Conservation (phyloP, 1,284 basidiomycete genomes). For the Trametes sp. region DNA sequence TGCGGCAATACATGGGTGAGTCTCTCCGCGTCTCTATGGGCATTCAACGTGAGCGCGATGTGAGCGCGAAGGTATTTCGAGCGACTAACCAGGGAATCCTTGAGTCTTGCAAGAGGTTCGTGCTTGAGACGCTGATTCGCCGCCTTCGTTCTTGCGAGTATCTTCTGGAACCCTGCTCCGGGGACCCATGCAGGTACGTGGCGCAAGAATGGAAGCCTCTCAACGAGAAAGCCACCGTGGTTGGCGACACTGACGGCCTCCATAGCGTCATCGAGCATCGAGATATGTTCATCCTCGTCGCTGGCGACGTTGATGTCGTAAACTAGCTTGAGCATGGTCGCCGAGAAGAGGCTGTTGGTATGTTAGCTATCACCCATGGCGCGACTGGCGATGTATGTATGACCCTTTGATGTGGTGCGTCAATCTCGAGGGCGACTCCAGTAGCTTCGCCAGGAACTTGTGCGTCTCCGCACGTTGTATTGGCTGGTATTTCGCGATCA, state of each 20-base stretch:
- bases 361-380: background rate
- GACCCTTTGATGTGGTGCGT: slow-evolving; percentile 9
- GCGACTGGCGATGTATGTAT: background rate
- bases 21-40: background rate
- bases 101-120: background rate
- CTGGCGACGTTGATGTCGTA: slow-evolving; percentile 23
- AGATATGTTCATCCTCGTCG: slow-evolving; percentile 21
- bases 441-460: slow-evolving; percentile 22
- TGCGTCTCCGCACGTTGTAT: slow-evolving; percentile 21
- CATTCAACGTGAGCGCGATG: background rate
- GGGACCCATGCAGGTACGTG: slow-evolving; percentile 26
- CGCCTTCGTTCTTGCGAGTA: slow-evolving; percentile 1
- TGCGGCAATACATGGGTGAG: background rate
- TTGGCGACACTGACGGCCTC: background rate
- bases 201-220: slow-evolving; percentile 20
- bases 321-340: slow-evolving; percentile 10
- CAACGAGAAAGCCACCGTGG: slow-evolving; percentile 16
- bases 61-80: background rate
- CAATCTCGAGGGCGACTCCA: background rate
- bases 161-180: slow-evolving; percentile 16
- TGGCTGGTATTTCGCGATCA: slow-evolving; percentile 2
- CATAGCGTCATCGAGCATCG: slow-evolving; percentile 18
- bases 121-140: slow-evolving; percentile 5
- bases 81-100: slow-evolving; percentile 1
- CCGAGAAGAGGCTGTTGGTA: slow-evolving; percentile 16